Evolutionary conservation across 345 rosid species (phyloP).

Genomic region (Firmiana major): DNA sequence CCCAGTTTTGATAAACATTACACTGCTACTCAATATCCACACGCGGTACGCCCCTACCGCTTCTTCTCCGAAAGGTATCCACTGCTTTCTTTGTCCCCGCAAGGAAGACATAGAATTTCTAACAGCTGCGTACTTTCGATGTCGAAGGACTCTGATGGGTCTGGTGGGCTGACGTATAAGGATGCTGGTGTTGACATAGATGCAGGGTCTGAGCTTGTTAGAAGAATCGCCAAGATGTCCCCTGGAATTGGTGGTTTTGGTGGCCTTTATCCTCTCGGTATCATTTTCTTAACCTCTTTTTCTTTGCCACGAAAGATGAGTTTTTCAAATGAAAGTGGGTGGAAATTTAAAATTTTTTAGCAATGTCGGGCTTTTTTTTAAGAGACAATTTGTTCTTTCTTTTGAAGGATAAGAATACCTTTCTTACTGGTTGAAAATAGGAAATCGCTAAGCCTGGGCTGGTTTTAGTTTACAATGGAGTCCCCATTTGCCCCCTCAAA

Average conservation of each 20-base stretch:
- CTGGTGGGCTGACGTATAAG: constrained; percentile 58
- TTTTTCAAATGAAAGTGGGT: background rate
- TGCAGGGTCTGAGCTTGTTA: constrained; percentile 86
- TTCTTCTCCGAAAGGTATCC: background rate
- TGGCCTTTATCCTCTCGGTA: constrained; percentile 88
- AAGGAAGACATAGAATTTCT: background rate
- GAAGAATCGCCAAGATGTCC: constrained; percentile 83
- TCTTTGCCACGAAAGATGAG: background rate
- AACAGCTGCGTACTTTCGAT: constrained; percentile 15
- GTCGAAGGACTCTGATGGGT: constrained; percentile 23
- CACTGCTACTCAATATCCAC: background rate
- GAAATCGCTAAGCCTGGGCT: background rate
- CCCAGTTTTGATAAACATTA: background rate
- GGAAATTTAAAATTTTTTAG: background rate
- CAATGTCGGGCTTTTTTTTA: too few relatives aligned
- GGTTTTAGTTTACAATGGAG: background rate
- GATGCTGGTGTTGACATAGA: constrained; percentile 42
- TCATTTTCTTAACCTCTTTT: background rate
- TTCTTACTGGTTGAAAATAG: background rate
- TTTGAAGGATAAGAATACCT: background rate
- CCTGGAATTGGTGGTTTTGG: constrained; percentile 95
- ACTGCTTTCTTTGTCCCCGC: background rate
- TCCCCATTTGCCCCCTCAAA: background rate
- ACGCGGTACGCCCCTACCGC: background rate
- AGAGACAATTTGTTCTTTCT: background rate